Percentiles rank a stretch among this genome's conserved stretches.
phyloP scores from a whole-genome alignment of 1,284 basidiomycete species.

The Coriolopsis trogii region DNA sequence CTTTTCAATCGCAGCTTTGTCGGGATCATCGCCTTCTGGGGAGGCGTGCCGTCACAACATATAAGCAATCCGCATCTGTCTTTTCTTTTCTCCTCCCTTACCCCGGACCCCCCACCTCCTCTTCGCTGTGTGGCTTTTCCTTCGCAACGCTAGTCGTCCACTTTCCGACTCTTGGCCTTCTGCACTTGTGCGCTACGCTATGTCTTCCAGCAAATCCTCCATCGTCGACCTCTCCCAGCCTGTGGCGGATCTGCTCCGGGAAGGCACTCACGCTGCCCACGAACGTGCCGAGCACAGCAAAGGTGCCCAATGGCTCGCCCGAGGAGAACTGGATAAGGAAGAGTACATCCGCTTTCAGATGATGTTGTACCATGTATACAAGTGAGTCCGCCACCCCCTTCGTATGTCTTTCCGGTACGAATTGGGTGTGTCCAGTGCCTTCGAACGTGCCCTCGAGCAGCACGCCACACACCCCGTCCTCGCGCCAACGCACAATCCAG shows the following conservation, averaged over 20 bases:
- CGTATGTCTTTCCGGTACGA: background rate
- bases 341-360: conserved; percentile 76
- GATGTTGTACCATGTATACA: conserved; percentile 80
- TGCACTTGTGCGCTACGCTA: too few species aligned
- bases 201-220: conserved; percentile 23
- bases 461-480: conserved; percentile 66
- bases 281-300: conserved; percentile 61
- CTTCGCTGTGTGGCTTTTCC: background rate
- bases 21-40: conserved; percentile 22
- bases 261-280: conserved; percentile 64
- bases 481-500: conserved; percentile 72
- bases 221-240: conserved; percentile 49
- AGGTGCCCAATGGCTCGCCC: conserved; percentile 62
- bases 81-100: background rate
- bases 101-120: background rate
- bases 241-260: conserved; percentile 51
- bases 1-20: background rate
- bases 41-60: conserved; percentile 3
- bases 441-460: conserved; percentile 67
- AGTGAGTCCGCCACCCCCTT: conserved; percentile 48
- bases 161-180: too few species aligned
- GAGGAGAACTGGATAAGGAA: conserved; percentile 61
- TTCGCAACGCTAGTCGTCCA: conserved; percentile 13
- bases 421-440: conserved; percentile 36
- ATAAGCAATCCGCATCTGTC: background rate